Conservation (phyloP, 176 grass and related monocot species). For the Musa beccarii region DNA sequence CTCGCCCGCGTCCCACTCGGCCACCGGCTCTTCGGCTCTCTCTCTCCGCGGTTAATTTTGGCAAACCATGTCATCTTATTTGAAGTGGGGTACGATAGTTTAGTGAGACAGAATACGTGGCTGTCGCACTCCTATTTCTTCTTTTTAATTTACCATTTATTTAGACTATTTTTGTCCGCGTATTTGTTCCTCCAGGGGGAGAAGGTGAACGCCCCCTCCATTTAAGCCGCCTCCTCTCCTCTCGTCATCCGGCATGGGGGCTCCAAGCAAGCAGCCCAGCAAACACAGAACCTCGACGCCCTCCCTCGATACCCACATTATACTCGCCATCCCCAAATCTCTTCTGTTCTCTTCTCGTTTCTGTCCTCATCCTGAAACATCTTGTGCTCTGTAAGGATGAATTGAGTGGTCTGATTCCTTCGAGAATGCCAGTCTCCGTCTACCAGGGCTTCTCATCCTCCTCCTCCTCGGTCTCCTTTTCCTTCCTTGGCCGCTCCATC, state of each 20-base stretch:
- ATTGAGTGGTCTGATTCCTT: not conserved
- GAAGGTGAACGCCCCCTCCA: too few species aligned
- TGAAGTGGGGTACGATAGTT: too few species aligned
- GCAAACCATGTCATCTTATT: not conserved
- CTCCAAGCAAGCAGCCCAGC: too few species aligned
- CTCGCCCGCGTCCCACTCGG: not conserved
- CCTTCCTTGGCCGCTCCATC: constrained; percentile 48
- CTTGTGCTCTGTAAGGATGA: not conserved
- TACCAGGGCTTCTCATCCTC: constrained; percentile 41
- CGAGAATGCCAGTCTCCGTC: constrained; percentile 66
- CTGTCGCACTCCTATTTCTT: too few species aligned
- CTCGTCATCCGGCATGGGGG: too few species aligned
- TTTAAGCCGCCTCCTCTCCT: too few species aligned
- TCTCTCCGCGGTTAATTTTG: not conserved
- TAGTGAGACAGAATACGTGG: not conserved
- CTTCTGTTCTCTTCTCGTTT: not conserved
- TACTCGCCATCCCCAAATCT: not conserved
- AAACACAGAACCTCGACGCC: not conserved
- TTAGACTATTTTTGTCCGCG: too few species aligned
- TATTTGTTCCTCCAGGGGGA: too few species aligned
- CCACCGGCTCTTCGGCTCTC: not conserved
- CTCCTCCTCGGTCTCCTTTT: constrained; percentile 31
- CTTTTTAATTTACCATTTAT: too few species aligned
- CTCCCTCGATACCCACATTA: not conserved
- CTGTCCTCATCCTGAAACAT: not conserved